Evolutionary conservation across 2,329 filamentous ascomycete species (phyloP).

Genomic region (Pseudovirgaria hyperparasitica): DNA sequence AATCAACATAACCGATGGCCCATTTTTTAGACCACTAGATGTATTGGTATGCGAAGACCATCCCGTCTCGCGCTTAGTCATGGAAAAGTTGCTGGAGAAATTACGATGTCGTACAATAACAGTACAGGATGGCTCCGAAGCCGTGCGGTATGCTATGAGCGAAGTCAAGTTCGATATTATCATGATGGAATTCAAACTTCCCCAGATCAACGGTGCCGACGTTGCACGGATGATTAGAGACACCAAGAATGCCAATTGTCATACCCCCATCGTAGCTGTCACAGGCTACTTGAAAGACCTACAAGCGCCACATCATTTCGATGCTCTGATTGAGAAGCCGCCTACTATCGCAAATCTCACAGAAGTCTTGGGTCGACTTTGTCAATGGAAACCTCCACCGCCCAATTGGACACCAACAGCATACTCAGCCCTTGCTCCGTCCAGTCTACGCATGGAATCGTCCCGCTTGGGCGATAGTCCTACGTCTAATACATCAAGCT

Average conservation of each 20-base stretch:
- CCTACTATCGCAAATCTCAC: conserved; percentile 85
- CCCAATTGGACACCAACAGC: conserved; percentile 37
- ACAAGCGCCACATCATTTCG: conserved; percentile 89
- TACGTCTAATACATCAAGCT: conserved; percentile 65
- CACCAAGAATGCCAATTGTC: conserved; percentile 86
- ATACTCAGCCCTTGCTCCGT: conserved; percentile 36
- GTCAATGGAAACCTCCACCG: conserved; percentile 80
- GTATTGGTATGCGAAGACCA: conserved; percentile 96
- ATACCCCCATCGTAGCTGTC: conserved; percentile 91
- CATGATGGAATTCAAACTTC: conserved; percentile 92
- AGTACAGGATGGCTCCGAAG: conserved; percentile 79
- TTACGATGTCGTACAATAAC: conserved; percentile 88
- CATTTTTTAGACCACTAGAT: conserved; percentile 80
- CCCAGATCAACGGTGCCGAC: conserved; percentile 88
- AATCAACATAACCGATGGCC: conserved; percentile 72
- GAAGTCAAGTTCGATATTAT: conserved; percentile 99
- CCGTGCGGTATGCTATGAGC: conserved; percentile 84
- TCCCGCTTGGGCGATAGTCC: conserved; percentile 64
- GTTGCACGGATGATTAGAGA: conserved; percentile 96
- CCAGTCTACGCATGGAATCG: conserved; percentile 53
- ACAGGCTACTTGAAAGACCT: conserved; percentile 97
- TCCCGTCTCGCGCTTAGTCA: conserved; percentile 92
- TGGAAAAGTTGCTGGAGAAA: conserved; percentile 95
- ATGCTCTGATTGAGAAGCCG: conserved; percentile 90
- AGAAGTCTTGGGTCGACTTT: conserved; percentile 75